Evolutionary conservation across 2,329 filamentous ascomycete species (phyloP).

Genomic region (Claviceps pazoutovae): DNA sequence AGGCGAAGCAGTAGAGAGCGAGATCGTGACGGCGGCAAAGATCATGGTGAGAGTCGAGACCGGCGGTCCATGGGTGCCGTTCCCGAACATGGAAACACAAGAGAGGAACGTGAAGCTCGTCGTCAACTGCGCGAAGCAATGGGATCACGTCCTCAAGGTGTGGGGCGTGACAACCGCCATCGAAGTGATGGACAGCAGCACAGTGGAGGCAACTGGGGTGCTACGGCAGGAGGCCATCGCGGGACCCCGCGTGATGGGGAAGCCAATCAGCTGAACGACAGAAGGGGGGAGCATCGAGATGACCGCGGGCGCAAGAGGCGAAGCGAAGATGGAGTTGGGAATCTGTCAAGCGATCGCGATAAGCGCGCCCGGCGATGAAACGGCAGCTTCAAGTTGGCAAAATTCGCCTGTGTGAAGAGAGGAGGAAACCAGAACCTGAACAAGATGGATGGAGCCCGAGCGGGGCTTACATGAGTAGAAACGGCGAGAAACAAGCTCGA

Average conservation of each 20-base stretch:
- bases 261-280: constrained; percentile 18
- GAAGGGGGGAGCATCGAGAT: constrained; percentile 20
- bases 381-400: not conserved
- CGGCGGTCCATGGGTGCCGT: constrained; percentile 23
- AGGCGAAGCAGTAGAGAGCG: constrained; percentile 38
- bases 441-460: not conserved
- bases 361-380: constrained; percentile 38
- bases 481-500: not conserved
- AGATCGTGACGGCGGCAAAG: constrained; percentile 33
- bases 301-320: constrained; percentile 25
- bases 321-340: constrained; percentile 34
- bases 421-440: not conserved
- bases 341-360: constrained; percentile 30
- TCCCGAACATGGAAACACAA: constrained; percentile 11
- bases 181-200: constrained; percentile 12
- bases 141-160: constrained; percentile 15
- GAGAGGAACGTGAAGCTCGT: constrained; percentile 22
- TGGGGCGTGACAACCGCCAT: constrained; percentile 20
- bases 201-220: constrained; percentile 9
- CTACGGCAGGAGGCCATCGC: constrained; percentile 13
- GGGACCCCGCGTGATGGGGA: constrained; percentile 18
- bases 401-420: not conserved
- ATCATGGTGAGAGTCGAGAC: constrained; percentile 31
- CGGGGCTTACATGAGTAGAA: not conserved
- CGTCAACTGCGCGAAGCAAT: constrained; percentile 17